Percentiles rank a stretch among this genome's conserved stretches.
Conservation (phyloP, 768 basidiomycete species). For the Suillus sp. region DNA sequence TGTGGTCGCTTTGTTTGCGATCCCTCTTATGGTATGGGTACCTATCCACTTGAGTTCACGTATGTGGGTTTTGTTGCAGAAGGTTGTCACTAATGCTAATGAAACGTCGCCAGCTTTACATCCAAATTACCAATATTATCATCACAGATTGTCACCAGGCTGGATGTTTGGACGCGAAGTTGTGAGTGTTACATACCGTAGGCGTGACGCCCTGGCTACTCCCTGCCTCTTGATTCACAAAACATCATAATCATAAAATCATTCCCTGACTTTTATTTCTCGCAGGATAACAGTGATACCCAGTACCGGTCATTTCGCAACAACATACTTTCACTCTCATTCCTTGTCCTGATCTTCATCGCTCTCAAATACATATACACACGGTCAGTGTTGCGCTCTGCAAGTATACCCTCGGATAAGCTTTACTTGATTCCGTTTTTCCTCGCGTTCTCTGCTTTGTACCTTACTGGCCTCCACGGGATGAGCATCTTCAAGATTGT, state of each 20-base stretch:
- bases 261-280: background rate
- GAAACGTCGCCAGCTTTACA: conserved; percentile 53
- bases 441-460: conserved; percentile 57
- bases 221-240: conserved; percentile 7
- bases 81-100: background rate
- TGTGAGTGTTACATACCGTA: conserved; percentile 47
- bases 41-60: conserved; percentile 73
- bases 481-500: conserved; percentile 77
- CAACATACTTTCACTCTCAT: conserved; percentile 65
- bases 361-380: conserved; percentile 53
- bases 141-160: conserved; percentile 58
- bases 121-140: conserved; percentile 71
- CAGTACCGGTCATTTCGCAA: conserved; percentile 90
- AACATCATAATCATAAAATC: conserved; percentile 1
- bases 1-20: conserved; percentile 53
- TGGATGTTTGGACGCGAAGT: conserved; percentile 83
- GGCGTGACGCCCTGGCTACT: background rate
- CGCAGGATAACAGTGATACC: conserved; percentile 87
- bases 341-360: conserved; percentile 57
- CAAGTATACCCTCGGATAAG: conserved; percentile 30
- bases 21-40: conserved; percentile 78
- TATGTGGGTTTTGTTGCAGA: conserved; percentile 44
- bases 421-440: conserved; percentile 57
- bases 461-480: conserved; percentile 81
- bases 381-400: conserved; percentile 26